Base-by-base conservation (phyloP, 306 rosid species). In the Canavalia gladiata region DNA sequence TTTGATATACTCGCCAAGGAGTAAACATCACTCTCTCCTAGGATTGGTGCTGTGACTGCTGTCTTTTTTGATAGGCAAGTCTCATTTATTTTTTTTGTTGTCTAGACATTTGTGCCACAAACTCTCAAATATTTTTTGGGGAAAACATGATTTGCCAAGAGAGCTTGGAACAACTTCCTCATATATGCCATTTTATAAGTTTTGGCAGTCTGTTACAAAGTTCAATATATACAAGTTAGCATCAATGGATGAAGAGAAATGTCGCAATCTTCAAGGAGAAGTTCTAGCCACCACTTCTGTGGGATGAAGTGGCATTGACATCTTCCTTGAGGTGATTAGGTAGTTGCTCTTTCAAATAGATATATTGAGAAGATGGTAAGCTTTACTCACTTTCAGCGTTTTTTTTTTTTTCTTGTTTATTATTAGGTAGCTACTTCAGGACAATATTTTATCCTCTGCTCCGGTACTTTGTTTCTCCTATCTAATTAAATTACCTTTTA, bases 261-360 rank as follows among this genome's bases (percentile, higher is more conserved):
- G 69, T 31, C 59, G 18, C 52, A 42, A 41, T 41, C 25, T 18
- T 18, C 25, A 18, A 18, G 25, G 25, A 18, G 25, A 18, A 18
- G 25, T 18, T 18, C 25, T 28, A 12, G 28, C 49, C 37, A 56
- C 41, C 52, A 56, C 29, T 74, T 56, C 41, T 9, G 18, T 10
- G 67, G 39, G 55, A 74, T 34, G 39, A 41, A 74, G 30, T 56
- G 68, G 51, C 8, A 35, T 55, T 25, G 29, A 8, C 39, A 74
- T 33, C 64, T 72, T 72, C 51, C 18, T 51, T 72, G 49, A 37
- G 55, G 30, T 10, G 42, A 73, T 57, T 74, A 74, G 39, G 29
- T 3, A 57, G 55, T 56, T 55, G 55, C 56, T 74, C 10, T 11
- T 74, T 74, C 39, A 74, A 55, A 58, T 57, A n/a, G 47, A 71